phyloP scores from a whole-genome alignment of 176 grass and related monocot genomes.

The Musa troglodytarum region DNA sequence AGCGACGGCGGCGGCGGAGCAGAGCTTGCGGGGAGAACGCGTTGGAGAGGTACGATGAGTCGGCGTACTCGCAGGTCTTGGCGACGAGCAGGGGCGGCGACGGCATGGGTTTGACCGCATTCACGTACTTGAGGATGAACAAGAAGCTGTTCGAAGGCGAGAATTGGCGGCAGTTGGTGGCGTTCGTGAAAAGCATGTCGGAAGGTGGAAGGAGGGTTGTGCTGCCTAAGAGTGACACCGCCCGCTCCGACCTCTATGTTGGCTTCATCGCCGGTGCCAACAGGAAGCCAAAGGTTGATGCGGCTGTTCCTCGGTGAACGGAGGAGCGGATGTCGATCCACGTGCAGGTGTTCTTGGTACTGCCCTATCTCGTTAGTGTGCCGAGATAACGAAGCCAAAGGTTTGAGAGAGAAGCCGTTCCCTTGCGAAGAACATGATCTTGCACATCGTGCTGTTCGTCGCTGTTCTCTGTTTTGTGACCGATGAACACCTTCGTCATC shows the following conservation, averaged over 20 bases:
- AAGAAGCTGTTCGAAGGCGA: constrained; percentile 70
- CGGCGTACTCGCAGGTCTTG: constrained; percentile 57
- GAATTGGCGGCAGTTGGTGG: constrained; percentile 81
- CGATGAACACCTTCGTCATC: too few species aligned
- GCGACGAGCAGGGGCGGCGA: constrained; percentile 28
- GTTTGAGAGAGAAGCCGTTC: too few species aligned
- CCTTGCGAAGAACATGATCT: too few species aligned
- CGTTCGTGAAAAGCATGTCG: constrained; percentile 66
- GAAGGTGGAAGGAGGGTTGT: constrained; percentile 33
- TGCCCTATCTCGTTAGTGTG: too few species aligned
- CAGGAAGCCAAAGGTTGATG: constrained; percentile 6
- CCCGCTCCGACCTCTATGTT: constrained; percentile 73
- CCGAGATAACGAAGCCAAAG: too few species aligned
- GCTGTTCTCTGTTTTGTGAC: too few species aligned
- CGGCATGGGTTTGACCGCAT: constrained; percentile 45
- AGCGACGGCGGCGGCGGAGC: constrained; percentile 27
- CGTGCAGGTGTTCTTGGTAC: too few species aligned
- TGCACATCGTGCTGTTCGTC: too few species aligned
- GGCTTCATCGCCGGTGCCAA: constrained; percentile 43
- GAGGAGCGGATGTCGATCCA: too few species aligned
- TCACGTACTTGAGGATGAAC: constrained; percentile 90
- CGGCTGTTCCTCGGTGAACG: neutral
- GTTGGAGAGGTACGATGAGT: constrained; percentile 81
- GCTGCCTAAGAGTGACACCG: constrained; percentile 52
- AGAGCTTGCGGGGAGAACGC: constrained; percentile 92